phyloP scores from a whole-genome alignment of 495 filamentous ascomycete genomes.

The Rhypophila decipiens region DNA sequence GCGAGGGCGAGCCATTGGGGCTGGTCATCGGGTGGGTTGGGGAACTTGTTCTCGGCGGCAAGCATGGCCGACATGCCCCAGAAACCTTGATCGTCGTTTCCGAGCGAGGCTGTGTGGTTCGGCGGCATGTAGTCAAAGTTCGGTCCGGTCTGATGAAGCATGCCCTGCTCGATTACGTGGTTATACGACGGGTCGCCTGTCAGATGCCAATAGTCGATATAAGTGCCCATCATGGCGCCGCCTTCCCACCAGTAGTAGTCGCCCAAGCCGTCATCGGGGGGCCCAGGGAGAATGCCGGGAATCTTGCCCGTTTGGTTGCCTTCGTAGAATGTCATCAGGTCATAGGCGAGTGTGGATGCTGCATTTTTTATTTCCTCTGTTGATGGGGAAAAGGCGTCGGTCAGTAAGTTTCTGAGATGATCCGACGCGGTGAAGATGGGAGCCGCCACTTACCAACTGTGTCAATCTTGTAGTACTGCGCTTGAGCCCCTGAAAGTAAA shows the following conservation, averaged over 20 bases:
- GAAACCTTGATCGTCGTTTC: constrained; percentile 80
- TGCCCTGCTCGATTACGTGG: constrained; percentile 47
- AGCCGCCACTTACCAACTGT: constrained; percentile 15
- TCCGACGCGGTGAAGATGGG: neutral
- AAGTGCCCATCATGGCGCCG: constrained; percentile 45
- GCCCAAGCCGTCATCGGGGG: constrained; percentile 38
- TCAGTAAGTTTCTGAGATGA: neutral
- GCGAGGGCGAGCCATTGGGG: constrained; percentile 70
- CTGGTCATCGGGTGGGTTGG: constrained; percentile 49
- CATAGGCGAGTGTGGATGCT: constrained; percentile 55
- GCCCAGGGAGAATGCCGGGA: constrained; percentile 58
- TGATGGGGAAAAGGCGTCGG: too few relatives aligned
- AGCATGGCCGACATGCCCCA: constrained; percentile 76
- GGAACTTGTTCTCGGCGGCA: constrained; percentile 67
- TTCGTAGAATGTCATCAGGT: constrained; percentile 61
- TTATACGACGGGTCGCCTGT: constrained; percentile 64
- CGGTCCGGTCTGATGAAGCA: constrained; percentile 58
- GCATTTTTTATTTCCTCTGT: constrained; percentile 56
- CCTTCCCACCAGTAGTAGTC: constrained; percentile 56
- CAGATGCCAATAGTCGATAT: constrained; percentile 67
- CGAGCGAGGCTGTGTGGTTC: constrained; percentile 67
- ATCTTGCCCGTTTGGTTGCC: constrained; percentile 55
- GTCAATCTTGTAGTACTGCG: constrained; percentile 18
- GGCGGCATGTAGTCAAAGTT: constrained; percentile 55
- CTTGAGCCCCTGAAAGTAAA: constrained; percentile 13